Conservation (phyloP, 306 rosid genomes). For the Acacia melanoxylon region DNA sequence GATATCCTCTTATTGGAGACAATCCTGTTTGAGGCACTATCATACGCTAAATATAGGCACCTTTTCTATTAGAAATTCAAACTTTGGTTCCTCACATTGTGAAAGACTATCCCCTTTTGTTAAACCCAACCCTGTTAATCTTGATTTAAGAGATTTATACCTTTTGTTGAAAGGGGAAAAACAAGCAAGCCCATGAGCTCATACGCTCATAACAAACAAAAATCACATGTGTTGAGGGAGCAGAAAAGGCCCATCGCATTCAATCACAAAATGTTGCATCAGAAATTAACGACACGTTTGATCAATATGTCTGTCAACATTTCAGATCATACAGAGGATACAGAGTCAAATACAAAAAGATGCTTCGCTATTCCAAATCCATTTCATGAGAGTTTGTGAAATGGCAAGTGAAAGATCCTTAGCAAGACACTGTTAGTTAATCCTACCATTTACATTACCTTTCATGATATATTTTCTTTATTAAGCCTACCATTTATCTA, state of each 20-base stretch:
- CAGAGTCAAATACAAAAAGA: not conserved
- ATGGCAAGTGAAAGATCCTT: not conserved
- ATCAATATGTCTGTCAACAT: not conserved
- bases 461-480: not conserved
- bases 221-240: too few species aligned
- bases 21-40: too few species aligned
- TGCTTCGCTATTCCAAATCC: not conserved
- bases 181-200: too few species aligned
- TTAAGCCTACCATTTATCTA: not conserved
- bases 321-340: not conserved
- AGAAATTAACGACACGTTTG: too few species aligned
- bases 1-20: too few species aligned
- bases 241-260: too few species aligned
- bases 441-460: not conserved
- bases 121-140: rapidly evolving
- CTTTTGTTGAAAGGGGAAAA: too few species aligned
- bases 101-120: too few species aligned
- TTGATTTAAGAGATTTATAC: too few species aligned
- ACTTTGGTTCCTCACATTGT: rapidly evolving
- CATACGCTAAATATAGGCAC: rapidly evolving
- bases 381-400: not conserved
- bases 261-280: not conserved
- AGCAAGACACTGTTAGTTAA: not conserved
- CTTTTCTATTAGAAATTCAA: too few species aligned
- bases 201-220: too few species aligned